A percentile compares a stretch with the other conserved stretches of the same genome.
Conservation (phyloP, 1,284 basidiomycete genomes). For the Puccinia coronata region DNA sequence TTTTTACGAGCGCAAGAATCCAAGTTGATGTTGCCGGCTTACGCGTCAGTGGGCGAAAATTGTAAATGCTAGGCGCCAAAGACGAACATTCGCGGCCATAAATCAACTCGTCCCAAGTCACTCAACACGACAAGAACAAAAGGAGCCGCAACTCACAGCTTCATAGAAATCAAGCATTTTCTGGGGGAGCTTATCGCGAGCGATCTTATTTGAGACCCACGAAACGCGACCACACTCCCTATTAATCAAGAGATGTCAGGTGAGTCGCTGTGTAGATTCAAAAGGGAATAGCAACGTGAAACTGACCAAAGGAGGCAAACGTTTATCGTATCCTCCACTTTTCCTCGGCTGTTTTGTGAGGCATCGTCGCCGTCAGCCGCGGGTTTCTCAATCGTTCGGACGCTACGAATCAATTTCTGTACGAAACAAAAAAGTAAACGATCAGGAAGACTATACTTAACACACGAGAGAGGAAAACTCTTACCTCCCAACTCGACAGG, state of each 20-base stretch:
- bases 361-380: background rate
- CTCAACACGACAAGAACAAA: too few species aligned
- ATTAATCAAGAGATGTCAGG: background rate
- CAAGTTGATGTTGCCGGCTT: too few species aligned
- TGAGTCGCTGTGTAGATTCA: background rate
- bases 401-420: slow-evolving; percentile 5
- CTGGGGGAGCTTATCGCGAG: slow-evolving; percentile 16
- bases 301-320: slow-evolving; percentile 16
- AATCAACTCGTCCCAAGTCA: too few species aligned
- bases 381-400: slow-evolving; percentile 20
- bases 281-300: background rate
- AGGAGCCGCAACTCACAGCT: slow-evolving; percentile 24
- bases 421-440: background rate
- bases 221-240: background rate
- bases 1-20: too few species aligned
- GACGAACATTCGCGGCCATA: too few species aligned
- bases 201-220: slow-evolving; percentile 28
- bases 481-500: slow-evolving; percentile 16
- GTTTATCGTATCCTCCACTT: background rate
- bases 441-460: background rate
- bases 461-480: background rate
- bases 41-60: too few species aligned
- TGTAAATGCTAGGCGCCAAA: too few species aligned
- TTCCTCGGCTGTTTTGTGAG: background rate
- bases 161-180: slow-evolving; percentile 45